These are phyloP conservation scores for Penicillium janthinellum DNA, from an alignment of 2,329 filamentous ascomycete genomes.

Conservation along the genomic window DNA sequence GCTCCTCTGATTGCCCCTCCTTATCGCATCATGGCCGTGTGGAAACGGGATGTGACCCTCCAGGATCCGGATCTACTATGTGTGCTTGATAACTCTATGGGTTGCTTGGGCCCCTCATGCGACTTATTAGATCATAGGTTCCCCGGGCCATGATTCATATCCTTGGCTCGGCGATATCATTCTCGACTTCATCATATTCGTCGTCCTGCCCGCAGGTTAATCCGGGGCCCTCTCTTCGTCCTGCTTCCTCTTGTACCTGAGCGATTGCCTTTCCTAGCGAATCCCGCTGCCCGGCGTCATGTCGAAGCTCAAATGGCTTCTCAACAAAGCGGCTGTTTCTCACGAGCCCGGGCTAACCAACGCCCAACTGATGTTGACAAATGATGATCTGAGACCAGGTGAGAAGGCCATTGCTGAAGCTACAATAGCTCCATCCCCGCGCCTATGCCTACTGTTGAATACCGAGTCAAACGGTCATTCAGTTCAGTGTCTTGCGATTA, in stretches of 20 bases:
- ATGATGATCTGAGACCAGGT: constrained; percentile 74
- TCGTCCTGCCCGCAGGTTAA: background rate
- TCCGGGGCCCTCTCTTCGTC: background rate
- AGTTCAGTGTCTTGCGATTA: background rate
- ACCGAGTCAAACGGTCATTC: background rate
- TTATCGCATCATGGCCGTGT: constrained; percentile 17
- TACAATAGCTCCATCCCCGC: background rate
- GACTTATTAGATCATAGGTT: constrained; percentile 21
- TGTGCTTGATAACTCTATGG: constrained; percentile 14
- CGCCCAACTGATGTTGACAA: constrained; percentile 83
- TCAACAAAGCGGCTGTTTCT: constrained; percentile 68
- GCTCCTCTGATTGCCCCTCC: constrained; percentile 1
- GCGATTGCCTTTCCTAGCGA: background rate
- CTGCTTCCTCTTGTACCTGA: background rate
- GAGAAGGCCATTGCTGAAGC: constrained; percentile 26
- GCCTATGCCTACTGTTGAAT: background rate
- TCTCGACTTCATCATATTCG: background rate
- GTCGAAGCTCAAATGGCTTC: constrained; percentile 31
- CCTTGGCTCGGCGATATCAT: background rate
- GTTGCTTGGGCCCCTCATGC: constrained; percentile 2
- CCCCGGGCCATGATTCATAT: background rate
- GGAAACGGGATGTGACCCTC: constrained; percentile 12
- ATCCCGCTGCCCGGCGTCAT: constrained; percentile 18
- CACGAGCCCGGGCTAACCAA: constrained; percentile 75
- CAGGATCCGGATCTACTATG: constrained; percentile 9